These are phyloP conservation scores for Kodamaea anthophila DNA, from an alignment of 1,139 yeast genomes.

Conservation along the genomic window DNA sequence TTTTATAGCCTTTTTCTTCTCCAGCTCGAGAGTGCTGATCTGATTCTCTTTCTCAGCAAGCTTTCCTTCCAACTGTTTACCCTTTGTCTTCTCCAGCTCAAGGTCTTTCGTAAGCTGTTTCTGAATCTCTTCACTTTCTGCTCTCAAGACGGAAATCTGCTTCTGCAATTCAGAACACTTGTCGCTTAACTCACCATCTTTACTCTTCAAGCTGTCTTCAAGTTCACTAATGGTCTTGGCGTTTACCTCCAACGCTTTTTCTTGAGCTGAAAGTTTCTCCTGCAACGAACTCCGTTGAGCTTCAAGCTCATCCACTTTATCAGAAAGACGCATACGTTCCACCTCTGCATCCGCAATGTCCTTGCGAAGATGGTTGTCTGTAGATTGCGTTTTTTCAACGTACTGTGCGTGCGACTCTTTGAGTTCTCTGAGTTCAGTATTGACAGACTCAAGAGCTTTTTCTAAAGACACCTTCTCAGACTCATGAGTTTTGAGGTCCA, in stretches of 20 bases:
- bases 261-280: background rate
- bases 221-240: too few relatives aligned
- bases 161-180: too few relatives aligned
- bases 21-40: constrained; percentile 5
- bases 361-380: background rate
- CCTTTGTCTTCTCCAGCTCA: too few relatives aligned
- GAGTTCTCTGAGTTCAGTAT: constrained; percentile 2
- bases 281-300: background rate
- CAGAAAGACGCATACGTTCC: background rate
- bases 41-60: constrained; percentile 4
- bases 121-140: too few relatives aligned
- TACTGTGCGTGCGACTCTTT: background rate
- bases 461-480: background rate
- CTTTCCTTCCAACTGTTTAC: background rate
- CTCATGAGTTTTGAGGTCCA: constrained; percentile 1
- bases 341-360: background rate
- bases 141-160: too few relatives aligned
- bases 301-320: background rate
- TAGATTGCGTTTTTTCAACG: background rate
- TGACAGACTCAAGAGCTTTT: constrained; percentile 1
- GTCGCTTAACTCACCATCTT: too few relatives aligned
- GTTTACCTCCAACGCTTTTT: background rate
- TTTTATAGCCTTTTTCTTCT: constrained; percentile 7
- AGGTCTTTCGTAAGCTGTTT: too few relatives aligned
- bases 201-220: too few relatives aligned